Evolutionary conservation across 768 basidiomycete species (phyloP).

Genomic region (Asterophora lycoperdoides): DNA sequence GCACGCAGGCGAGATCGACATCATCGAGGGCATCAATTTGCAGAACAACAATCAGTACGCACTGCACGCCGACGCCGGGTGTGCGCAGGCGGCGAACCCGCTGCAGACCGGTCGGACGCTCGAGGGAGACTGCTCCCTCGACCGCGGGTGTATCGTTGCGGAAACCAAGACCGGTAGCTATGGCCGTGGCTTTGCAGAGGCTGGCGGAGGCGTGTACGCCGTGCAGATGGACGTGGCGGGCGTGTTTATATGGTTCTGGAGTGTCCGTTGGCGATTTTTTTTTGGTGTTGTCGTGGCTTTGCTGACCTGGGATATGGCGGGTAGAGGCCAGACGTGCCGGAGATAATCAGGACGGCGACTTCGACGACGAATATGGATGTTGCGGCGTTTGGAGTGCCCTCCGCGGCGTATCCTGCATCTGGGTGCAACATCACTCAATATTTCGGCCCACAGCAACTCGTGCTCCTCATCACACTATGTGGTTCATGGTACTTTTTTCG

Average conservation of each 20-base stretch:
- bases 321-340: conserved; percentile 42
- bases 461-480: conserved; percentile 68
- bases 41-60: conserved; percentile 58
- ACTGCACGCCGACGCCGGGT: conserved; percentile 52
- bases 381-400: conserved; percentile 53
- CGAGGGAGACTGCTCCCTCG: conserved; percentile 27
- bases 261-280: conserved; percentile 17
- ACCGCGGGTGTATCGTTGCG: conserved; percentile 40
- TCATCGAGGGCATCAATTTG: conserved; percentile 68
- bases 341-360: conserved; percentile 30
- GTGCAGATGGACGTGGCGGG: conserved; percentile 61
- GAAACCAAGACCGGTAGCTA: conserved; percentile 43
- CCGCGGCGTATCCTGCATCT: conserved; percentile 55
- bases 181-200: conserved; percentile 43
- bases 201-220: conserved; percentile 56
- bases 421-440: conserved; percentile 51
- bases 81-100: conserved; percentile 25
- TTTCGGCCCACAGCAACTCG: conserved; percentile 62
- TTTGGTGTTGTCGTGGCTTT: background rate
- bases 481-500: conserved; percentile 35
- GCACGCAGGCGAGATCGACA: conserved; percentile 59
- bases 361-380: conserved; percentile 35
- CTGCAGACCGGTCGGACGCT: conserved; percentile 29
- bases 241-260: conserved; percentile 23
- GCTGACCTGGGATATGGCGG: background rate